These are phyloP conservation scores for Hypseocharis bilobata DNA, from an alignment of 441 rosid species.

Conservation along the genomic window DNA sequence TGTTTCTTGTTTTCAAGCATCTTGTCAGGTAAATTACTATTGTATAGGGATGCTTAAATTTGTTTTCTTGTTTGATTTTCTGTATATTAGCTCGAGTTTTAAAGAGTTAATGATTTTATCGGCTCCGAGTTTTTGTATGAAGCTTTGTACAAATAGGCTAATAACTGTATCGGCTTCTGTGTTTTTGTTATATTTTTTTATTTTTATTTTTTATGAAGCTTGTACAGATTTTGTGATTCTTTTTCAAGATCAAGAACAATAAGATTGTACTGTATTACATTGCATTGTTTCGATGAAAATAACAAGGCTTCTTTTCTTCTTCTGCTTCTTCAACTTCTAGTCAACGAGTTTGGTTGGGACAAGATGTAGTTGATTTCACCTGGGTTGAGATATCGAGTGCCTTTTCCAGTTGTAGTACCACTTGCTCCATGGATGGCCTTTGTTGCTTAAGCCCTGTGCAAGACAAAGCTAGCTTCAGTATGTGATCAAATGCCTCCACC, in stretches of 20 bases:
- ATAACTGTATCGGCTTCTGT: no score
- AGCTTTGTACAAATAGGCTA: no score
- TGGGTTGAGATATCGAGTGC: conserved; percentile 31
- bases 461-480: conserved; percentile 42
- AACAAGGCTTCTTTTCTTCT: background rate
- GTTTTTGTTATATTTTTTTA: no score
- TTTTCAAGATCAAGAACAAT: background rate
- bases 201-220: no score
- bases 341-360: background rate
- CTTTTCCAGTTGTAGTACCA: conserved; percentile 29
- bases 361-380: conserved; percentile 2
- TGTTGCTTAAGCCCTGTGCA: conserved; percentile 43
- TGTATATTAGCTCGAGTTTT: no score
- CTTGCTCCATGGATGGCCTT: conserved; percentile 55
- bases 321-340: background rate
- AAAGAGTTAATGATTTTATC: no score
- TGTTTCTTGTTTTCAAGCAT: conserved; percentile 13
- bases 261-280: background rate
- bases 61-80: conserved; percentile 30
- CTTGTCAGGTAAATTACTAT: no score
- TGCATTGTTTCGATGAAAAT: background rate
- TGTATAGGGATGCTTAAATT: no score
- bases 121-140: no score
- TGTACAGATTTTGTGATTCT: background rate
- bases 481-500: conserved; percentile 35